A percentile compares a stretch with the other conserved stretches of the same genome.
These are phyloP conservation scores for Esteya vermicola DNA, from an alignment of 2,329 filamentous ascomycete species.

Conservation along the genomic window DNA sequence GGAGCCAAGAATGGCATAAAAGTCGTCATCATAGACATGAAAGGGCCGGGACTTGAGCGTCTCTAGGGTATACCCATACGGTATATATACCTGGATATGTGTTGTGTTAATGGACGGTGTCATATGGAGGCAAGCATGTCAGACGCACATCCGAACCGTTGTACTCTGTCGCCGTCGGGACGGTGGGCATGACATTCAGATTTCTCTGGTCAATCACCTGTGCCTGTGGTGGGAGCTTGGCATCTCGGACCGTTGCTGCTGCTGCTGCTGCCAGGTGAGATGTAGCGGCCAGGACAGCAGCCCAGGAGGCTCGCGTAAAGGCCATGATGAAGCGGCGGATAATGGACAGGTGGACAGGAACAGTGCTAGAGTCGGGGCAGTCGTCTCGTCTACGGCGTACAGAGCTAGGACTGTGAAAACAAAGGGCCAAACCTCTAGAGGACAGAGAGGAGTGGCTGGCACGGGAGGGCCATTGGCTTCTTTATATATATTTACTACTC, in stretches of 20 bases:
- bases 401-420: too few species aligned
- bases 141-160: slow-evolving; percentile 16
- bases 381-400: too few species aligned
- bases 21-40: slow-evolving; percentile 36
- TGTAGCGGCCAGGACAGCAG: background rate
- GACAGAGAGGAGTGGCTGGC: too few species aligned
- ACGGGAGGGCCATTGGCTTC: too few species aligned
- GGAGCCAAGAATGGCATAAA: slow-evolving; percentile 32
- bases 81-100: slow-evolving; percentile 21
- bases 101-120: background rate
- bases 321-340: too few species aligned
- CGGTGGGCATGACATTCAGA: slow-evolving; percentile 26
- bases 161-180: slow-evolving; percentile 22
- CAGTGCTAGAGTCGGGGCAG: too few species aligned
- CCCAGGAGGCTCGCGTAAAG: too few species aligned
- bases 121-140: background rate
- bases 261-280: background rate
- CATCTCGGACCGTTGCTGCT: background rate
- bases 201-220: slow-evolving; percentile 27
- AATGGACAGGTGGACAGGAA: too few species aligned
- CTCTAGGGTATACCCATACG: slow-evolving; percentile 25
- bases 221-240: slow-evolving; percentile 18
- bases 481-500: too few species aligned
- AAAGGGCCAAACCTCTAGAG: too few species aligned
- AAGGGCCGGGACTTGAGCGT: slow-evolving; percentile 25